Conservation (phyloP, 129 eudicot genomes). For the Lactuca sativa region DNA sequence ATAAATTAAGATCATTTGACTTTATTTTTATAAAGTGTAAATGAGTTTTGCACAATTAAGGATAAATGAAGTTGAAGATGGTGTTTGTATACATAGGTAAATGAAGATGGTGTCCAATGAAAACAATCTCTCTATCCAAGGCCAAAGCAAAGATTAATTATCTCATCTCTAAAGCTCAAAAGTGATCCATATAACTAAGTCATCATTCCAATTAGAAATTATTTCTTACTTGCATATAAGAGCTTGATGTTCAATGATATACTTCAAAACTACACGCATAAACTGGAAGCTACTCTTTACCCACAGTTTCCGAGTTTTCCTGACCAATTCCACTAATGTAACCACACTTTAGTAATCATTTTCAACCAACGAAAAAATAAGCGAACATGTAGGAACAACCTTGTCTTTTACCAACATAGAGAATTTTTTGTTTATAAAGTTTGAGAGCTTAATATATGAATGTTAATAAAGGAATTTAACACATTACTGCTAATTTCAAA, state of each 20-base stretch:
- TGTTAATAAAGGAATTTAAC: no score
- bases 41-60: no score
- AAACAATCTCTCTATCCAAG: no score
- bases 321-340: slow-evolving; percentile 89
- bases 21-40: no score
- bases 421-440: slow-evolving; percentile 48
- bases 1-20: slow-evolving; percentile 21
- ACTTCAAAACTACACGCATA: slow-evolving; percentile 85
- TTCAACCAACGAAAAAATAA: slow-evolving; percentile 11
- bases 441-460: slow-evolving; percentile 38
- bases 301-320: slow-evolving; percentile 90
- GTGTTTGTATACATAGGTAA: no score
- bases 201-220: not conserved
- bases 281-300: slow-evolving; percentile 93
- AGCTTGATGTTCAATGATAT: slow-evolving; percentile 86
- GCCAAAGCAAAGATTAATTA: no score
- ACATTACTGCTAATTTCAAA: no score
- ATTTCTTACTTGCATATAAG: slow-evolving; percentile 87
- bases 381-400: slow-evolving; percentile 17
- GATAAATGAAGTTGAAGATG: no score
- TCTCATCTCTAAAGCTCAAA: no score
- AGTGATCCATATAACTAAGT: not conserved
- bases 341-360: slow-evolving; percentile 18
- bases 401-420: slow-evolving; percentile 32
- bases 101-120: no score